A percentile compares a stretch with the other conserved stretches of the same genome.
These are phyloP conservation scores for Acaromyces ingoldii DNA, from an alignment of 1,284 basidiomycete species.

Conservation along the genomic window DNA sequence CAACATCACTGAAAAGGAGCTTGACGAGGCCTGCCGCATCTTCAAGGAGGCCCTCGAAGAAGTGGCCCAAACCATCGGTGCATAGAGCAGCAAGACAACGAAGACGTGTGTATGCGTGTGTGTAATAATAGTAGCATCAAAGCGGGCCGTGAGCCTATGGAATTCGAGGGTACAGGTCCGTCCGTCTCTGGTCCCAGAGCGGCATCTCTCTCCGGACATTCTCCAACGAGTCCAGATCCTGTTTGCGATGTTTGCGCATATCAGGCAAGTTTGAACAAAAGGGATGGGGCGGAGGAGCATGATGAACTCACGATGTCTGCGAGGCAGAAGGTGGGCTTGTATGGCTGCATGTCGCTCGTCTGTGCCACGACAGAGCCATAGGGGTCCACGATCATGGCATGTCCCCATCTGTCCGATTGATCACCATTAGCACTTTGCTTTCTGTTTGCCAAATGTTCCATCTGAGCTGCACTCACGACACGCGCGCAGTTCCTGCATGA, in stretches of 20 bases:
- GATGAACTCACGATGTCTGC: constrained; percentile 33
- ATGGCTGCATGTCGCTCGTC: constrained; percentile 40
- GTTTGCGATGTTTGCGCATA: not conserved
- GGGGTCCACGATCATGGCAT: constrained; percentile 50
- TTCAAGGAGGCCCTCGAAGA: constrained; percentile 33
- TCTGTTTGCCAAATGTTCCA: not conserved
- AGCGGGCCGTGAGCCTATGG: not conserved
- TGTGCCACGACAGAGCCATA: constrained; percentile 48
- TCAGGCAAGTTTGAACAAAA: not conserved
- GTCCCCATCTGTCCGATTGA: constrained; percentile 32
- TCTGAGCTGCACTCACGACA: constrained; percentile 19
- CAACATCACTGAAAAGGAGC: constrained; percentile 37
- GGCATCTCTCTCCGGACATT: constrained; percentile 44
- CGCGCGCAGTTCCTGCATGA: constrained; percentile 36
- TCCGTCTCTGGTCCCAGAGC: constrained; percentile 40
- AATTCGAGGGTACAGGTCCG: constrained; percentile 32
- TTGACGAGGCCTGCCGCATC: constrained; percentile 31
- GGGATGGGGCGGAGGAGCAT: not conserved
- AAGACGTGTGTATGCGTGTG: not conserved
- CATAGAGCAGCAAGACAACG: too few relatives aligned
- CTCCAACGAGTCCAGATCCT: constrained; percentile 35
- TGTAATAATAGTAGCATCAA: not conserved
- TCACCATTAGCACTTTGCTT: not conserved
- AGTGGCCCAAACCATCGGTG: constrained; percentile 7
- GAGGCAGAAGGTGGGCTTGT: constrained; percentile 39